A percentile compares a stretch with the other conserved stretches of the same genome.
phyloP scores from a whole-genome alignment of 2,329 filamentous ascomycete species.

The Pseudocercospora eumusae region DNA sequence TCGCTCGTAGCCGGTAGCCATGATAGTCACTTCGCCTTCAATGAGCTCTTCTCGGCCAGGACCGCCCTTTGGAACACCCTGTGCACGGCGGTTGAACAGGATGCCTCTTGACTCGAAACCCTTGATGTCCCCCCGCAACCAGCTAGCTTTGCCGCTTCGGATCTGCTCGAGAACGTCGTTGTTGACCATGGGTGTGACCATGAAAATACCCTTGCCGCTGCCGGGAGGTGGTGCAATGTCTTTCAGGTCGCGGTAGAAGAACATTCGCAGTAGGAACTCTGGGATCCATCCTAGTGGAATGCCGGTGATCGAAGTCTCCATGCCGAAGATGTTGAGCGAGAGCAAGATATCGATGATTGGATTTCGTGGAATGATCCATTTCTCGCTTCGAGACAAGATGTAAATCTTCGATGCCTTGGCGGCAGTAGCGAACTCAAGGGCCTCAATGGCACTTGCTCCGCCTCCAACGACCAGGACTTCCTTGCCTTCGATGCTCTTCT shows the following conservation, averaged over 20 bases:
- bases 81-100: conserved; percentile 66
- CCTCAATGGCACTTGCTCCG: conserved; percentile 79
- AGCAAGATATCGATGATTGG: conserved; percentile 70
- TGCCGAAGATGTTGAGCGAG: conserved; percentile 73
- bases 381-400: conserved; percentile 63
- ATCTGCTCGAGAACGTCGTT: conserved; percentile 76
- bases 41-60: conserved; percentile 68
- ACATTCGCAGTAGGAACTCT: conserved; percentile 69
- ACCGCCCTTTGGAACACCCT: conserved; percentile 74
- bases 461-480: conserved; percentile 78
- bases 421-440: conserved; percentile 73
- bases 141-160: conserved; percentile 69
- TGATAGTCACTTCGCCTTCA: conserved; percentile 73
- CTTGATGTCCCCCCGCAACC: conserved; percentile 79
- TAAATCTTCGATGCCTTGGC: conserved; percentile 67
- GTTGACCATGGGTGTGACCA: conserved; percentile 69
- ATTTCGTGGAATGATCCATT: conserved; percentile 63
- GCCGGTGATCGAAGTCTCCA: conserved; percentile 55
- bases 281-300: conserved; percentile 70
- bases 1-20: conserved; percentile 80
- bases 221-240: conserved; percentile 65
- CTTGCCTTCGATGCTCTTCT: conserved; percentile 67
- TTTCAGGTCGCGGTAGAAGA: conserved; percentile 81
- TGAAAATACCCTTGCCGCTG: conserved; percentile 70
- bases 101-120: conserved; percentile 65